Conservation (phyloP, 441 rosid genomes). For the Sinapis alba region DNA sequence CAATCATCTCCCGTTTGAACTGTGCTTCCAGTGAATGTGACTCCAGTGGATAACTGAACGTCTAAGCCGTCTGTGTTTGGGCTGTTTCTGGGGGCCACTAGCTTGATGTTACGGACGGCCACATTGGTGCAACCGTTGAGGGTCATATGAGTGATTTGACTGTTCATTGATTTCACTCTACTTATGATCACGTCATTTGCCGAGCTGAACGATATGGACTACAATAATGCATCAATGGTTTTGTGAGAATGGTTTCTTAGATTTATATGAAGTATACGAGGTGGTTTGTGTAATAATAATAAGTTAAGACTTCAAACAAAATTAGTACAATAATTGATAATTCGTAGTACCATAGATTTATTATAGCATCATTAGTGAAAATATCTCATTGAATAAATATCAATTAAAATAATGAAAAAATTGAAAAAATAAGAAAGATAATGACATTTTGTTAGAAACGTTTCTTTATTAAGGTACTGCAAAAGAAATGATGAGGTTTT, state of each 20-base stretch:
- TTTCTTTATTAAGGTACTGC: too few relatives aligned
- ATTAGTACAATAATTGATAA: too few relatives aligned
- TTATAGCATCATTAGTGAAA: too few relatives aligned
- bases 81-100: slow-evolving; percentile 49
- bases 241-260: not conserved
- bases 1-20: slow-evolving; percentile 69
- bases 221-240: slow-evolving; percentile 26
- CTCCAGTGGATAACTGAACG: slow-evolving; percentile 44
- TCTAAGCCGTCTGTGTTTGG: slow-evolving; percentile 62
- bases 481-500: too few relatives aligned
- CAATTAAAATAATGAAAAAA: too few relatives aligned
- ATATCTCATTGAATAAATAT: too few relatives aligned
- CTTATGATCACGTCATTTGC: slow-evolving; percentile 52
- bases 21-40: slow-evolving; percentile 47
- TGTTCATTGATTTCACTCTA: slow-evolving; percentile 63
- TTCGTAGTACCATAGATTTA: too few relatives aligned
- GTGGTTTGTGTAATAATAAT: not conserved
- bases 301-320: too few relatives aligned
- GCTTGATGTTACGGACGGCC: slow-evolving; percentile 45
- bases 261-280: too few relatives aligned
- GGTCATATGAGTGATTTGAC: slow-evolving; percentile 53
- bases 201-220: slow-evolving; percentile 57
- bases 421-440: too few relatives aligned
- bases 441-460: too few relatives aligned
- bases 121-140: slow-evolving; percentile 57